Conservation (phyloP, 2,329 filamentous ascomycete genomes). For the Niveomyces coronatus region DNA sequence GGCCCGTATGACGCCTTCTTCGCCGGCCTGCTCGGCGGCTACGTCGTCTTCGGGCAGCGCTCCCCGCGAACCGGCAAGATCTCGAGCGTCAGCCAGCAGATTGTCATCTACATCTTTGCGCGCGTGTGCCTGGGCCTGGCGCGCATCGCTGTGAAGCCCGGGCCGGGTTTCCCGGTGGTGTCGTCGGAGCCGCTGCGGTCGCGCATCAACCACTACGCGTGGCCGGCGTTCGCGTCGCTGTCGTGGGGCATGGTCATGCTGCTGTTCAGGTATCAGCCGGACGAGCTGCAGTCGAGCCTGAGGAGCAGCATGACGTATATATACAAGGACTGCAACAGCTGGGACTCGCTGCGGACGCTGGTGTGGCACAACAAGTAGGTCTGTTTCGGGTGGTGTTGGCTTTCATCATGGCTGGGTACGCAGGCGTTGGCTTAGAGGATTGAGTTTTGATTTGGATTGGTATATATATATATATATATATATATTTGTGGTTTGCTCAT, state of each 20-base stretch:
- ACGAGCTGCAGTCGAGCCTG: conserved; percentile 82
- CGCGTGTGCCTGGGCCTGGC: conserved; percentile 78
- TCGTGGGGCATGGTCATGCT: conserved; percentile 96
- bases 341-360: conserved; percentile 78
- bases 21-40: conserved; percentile 80
- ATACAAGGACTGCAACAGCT: conserved; percentile 79
- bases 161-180: conserved; percentile 37
- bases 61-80: conserved; percentile 55
- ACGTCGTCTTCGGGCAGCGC: conserved; percentile 74
- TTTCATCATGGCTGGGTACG: too few relatives aligned
- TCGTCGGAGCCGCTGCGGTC: conserved; percentile 37
- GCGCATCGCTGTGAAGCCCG: conserved; percentile 65
- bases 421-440: neutral
- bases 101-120: conserved; percentile 96
- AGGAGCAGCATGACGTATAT: conserved; percentile 97
- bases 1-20: conserved; percentile 76
- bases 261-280: conserved; percentile 84
- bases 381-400: too few relatives aligned
- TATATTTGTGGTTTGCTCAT: too few relatives aligned
- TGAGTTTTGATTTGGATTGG: neutral
- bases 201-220: conserved; percentile 60
- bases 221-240: conserved; percentile 83
- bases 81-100: conserved; percentile 85
- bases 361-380: conserved; percentile 69
- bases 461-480: too few relatives aligned